phyloP scores from a whole-genome alignment of 2,329 filamentous ascomycete genomes.

The Lachnellula subtilissima region DNA sequence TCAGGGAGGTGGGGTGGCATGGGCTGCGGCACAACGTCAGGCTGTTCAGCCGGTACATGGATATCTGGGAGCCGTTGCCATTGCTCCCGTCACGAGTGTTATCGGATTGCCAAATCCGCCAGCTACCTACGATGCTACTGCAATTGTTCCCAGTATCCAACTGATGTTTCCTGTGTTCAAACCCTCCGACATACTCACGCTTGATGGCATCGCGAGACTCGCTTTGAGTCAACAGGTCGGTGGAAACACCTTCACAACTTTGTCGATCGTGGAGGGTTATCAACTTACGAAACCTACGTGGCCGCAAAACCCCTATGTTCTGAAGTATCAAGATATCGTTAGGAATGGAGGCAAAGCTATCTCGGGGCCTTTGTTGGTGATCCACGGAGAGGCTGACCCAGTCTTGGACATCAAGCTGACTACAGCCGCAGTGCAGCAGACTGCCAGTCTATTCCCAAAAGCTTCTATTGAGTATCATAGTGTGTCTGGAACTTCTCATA shows the following conservation, averaged over 20 bases:
- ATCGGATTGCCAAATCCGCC: background rate
- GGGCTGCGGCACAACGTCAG: slow-evolving; percentile 34
- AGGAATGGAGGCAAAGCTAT: slow-evolving; percentile 4
- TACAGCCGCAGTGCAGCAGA: background rate
- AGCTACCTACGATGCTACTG: background rate
- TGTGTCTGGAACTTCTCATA: background rate
- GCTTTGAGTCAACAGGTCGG: background rate
- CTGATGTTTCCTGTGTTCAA: background rate
- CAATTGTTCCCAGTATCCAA: background rate
- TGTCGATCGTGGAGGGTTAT: background rate
- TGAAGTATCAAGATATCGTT: background rate
- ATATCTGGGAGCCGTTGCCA: slow-evolving; percentile 11
- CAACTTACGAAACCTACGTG: slow-evolving; percentile 3
- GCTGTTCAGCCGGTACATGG: slow-evolving; percentile 1
- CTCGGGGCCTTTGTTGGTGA: slow-evolving; percentile 7
- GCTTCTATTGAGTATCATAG: background rate
- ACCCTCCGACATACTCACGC: background rate
- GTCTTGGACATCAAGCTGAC: background rate
- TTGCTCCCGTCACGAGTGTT: slow-evolving; percentile 3
- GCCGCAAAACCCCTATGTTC: slow-evolving; percentile 2
- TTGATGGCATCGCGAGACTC: background rate
- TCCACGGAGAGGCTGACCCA: slow-evolving; percentile 7
- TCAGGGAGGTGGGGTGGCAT: slow-evolving; percentile 42
- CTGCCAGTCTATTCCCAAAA: background rate
- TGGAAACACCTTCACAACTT: background rate